Base-by-base conservation (phyloP, 2,329 filamentous ascomycete genomes). In the Colletotrichum higginsianum region DNA sequence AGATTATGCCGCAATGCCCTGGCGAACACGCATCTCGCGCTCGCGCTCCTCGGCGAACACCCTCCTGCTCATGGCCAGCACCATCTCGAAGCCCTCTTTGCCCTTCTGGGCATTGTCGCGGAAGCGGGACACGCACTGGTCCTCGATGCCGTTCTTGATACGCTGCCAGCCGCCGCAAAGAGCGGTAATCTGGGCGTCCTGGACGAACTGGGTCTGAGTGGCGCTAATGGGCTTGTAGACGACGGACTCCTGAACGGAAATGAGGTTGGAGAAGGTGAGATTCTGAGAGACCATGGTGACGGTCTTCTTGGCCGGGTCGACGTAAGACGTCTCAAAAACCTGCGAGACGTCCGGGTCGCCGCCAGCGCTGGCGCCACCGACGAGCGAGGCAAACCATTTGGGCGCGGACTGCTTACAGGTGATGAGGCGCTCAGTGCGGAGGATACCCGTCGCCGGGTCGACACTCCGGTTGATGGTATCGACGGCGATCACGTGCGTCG, bases 271-370 rank as follows among this genome's bases (percentile, higher is more conserved):
- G 89, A 91, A 96, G 9, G 96, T 98, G 80, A 99, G 87, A 84
- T 99, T 99, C 81, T 94, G 94, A 75, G 94, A 96, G 81, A 95
- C 95, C 93, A 99, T 98, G 73, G 95, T 98, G 79, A 99, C 94
- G 75, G 94, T 97, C 84, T 95, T 94, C 73, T 87, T 86, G 52
- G 82, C 79, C 0, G 94, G 94, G 82, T 98, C 94, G 79, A 99
- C 96, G 82, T 98, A 98, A 71, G 94, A 97, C 55, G 95, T 93
- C 86, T 99, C 96, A 83, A 96, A 97, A 75, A 98, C 95, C 82
- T 96, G 93, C 74, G 92, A 96, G 72, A 93, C 93, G 73, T 96
- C 93, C 75, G 90, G 88, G 38, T 55, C 52, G 47, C 12, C 60
- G 12, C 60, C 60, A 77, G 91, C 90, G 74, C 75, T 78, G 77